These are phyloP conservation scores for Aureobasidium sp. DNA, from an alignment of 2,329 filamentous ascomycete species.

Conservation along the genomic window DNA sequence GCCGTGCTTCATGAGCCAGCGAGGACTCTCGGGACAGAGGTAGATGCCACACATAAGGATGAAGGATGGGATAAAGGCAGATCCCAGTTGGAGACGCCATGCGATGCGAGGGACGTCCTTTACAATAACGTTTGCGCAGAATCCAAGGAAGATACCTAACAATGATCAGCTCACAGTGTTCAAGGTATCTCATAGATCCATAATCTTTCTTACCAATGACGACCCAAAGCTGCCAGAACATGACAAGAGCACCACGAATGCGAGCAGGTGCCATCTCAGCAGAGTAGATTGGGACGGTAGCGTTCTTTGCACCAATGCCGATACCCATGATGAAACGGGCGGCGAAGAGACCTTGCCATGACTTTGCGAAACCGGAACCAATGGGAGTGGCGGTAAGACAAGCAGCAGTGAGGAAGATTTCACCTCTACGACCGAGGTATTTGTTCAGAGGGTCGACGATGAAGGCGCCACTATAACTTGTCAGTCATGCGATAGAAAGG, in stretches of 20 bases:
- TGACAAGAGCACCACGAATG: constrained; percentile 61
- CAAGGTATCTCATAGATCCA: not conserved
- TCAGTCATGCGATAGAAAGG: not conserved
- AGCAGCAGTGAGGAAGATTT: constrained; percentile 40
- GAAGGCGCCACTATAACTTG: constrained; percentile 22
- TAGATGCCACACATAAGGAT: constrained; percentile 29
- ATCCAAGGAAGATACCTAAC: constrained; percentile 55
- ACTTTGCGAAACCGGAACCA: constrained; percentile 54
- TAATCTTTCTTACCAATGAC: constrained; percentile 20
- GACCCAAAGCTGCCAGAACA: constrained; percentile 71
- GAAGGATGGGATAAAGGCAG: constrained; percentile 47
- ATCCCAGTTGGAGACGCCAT: constrained; percentile 65
- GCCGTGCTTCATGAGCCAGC: constrained; percentile 46
- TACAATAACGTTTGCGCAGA: constrained; percentile 58
- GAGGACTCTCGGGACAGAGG: constrained; percentile 26
- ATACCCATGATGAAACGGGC: constrained; percentile 69
- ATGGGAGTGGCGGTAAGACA: constrained; percentile 59
- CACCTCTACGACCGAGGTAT: constrained; percentile 28
- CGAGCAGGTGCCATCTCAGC: constrained; percentile 41
- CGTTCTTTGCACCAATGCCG: constrained; percentile 35
- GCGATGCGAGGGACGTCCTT: constrained; percentile 52
- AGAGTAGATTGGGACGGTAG: constrained; percentile 41
- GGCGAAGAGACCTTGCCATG: constrained; percentile 54
- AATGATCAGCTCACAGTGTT: not conserved
- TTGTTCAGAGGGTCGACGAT: constrained; percentile 28